Conservation (phyloP, 257 asterid genomes). For the Ilex asprella region DNA sequence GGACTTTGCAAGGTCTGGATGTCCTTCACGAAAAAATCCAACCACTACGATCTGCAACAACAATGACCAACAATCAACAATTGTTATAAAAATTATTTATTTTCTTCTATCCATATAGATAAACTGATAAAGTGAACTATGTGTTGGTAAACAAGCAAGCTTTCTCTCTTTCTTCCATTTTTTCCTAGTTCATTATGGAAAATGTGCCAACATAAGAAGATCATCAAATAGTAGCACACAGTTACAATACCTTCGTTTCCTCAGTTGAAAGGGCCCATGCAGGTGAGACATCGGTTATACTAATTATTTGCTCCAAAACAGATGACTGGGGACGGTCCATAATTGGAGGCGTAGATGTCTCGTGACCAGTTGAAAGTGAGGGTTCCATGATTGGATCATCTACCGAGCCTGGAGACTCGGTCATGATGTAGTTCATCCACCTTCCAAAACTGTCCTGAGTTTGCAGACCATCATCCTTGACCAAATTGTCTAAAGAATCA, state of each 20-base stretch:
- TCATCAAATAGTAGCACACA: slow-evolving; percentile 4
- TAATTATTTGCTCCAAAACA: slow-evolving; percentile 41
- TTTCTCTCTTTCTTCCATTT: no score
- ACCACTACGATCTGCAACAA: slow-evolving; percentile 71
- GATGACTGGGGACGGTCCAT: slow-evolving; percentile 25
- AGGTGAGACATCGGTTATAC: slow-evolving; percentile 74
- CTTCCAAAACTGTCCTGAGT: slow-evolving; percentile 69
- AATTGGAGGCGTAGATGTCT: slow-evolving; percentile 31
- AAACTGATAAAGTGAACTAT: neutral
- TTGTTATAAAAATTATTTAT: neutral
- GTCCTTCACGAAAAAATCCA: slow-evolving; percentile 57
- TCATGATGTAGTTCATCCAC: slow-evolving; percentile 45
- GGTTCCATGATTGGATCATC: slow-evolving; percentile 38
- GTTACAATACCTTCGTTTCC: slow-evolving; percentile 68
- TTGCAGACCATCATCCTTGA: slow-evolving; percentile 41
- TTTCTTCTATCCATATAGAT: neutral
- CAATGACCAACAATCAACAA: slow-evolving; percentile 13
- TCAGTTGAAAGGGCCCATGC: slow-evolving; percentile 71
- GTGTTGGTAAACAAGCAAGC: neutral
- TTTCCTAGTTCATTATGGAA: neutral
- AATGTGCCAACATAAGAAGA: neutral
- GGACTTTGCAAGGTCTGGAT: slow-evolving; percentile 30
- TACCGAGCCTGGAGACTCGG: slow-evolving; percentile 52
- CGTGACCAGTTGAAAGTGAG: slow-evolving; percentile 31
- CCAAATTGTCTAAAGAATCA: slow-evolving; percentile 27